These are phyloP conservation scores for Nyctanthes arbortristis DNA, from an alignment of 257 asterid species.

Conservation along the genomic window DNA sequence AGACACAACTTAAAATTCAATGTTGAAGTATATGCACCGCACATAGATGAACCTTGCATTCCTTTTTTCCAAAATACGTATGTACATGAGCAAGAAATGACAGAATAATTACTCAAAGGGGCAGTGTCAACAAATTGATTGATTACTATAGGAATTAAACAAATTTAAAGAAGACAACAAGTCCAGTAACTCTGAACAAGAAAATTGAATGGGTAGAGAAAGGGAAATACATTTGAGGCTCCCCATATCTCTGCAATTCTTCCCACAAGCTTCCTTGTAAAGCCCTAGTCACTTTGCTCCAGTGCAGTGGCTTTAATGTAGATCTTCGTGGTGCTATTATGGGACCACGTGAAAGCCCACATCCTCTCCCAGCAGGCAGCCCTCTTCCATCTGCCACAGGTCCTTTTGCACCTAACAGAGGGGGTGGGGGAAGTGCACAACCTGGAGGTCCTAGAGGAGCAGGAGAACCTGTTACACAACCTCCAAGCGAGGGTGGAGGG, in stretches of 20 bases:
- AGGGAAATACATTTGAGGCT: constrained; percentile 74
- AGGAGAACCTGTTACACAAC: constrained; percentile 51
- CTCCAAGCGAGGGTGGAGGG: constrained; percentile 54
- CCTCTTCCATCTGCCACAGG: constrained; percentile 77
- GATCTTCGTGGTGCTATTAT: constrained; percentile 68
- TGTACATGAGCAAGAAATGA: constrained; percentile 12
- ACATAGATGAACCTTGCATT: constrained; percentile 8
- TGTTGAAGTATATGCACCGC: constrained; percentile 7
- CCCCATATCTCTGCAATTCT: constrained; percentile 89
- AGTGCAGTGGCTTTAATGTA: constrained; percentile 88
- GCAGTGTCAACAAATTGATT: constrained; percentile 10
- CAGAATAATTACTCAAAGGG: constrained; percentile 8
- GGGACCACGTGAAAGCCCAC: constrained; percentile 68
- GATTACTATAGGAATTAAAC: neutral
- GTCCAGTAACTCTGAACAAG: constrained; percentile 10
- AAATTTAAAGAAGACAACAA: constrained; percentile 7
- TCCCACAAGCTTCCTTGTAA: constrained; percentile 99
- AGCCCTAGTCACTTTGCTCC: constrained; percentile 99
- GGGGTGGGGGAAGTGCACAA: constrained; percentile 66
- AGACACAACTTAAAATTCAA: constrained; percentile 14
- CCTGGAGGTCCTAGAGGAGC: constrained; percentile 58
- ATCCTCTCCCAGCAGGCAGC: constrained; percentile 69
- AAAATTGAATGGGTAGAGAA: constrained; percentile 29
- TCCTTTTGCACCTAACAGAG: constrained; percentile 71
- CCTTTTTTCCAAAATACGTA: constrained; percentile 17